A percentile compares a stretch with the other conserved stretches of the same genome.
These are phyloP conservation scores for Komagataella pastoris DNA, from an alignment of 805 yeast genomes.

Conservation along the genomic window DNA sequence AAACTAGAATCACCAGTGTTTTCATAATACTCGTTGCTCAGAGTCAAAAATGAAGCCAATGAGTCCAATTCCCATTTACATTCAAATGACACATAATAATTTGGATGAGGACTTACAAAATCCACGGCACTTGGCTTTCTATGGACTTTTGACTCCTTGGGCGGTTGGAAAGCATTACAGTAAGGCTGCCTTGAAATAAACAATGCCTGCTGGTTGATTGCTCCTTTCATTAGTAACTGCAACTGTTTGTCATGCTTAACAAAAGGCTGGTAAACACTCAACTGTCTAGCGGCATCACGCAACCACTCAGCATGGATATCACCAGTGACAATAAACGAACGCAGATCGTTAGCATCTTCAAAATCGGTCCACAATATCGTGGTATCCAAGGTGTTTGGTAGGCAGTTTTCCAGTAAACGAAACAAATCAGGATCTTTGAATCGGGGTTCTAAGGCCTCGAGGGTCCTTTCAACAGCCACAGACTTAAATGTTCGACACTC, in stretches of 20 bases:
- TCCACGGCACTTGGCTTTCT: constrained; percentile 45
- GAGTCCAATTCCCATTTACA: constrained; percentile 87
- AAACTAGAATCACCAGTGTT: constrained; percentile 38
- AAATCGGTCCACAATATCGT: constrained; percentile 61
- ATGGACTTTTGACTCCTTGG: constrained; percentile 34
- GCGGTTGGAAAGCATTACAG: constrained; percentile 91
- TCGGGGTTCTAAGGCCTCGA: constrained; percentile 34
- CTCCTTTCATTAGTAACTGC: constrained; percentile 50
- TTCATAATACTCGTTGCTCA: constrained; percentile 57
- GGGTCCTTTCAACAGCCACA: constrained; percentile 43
- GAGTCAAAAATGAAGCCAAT: constrained; percentile 65
- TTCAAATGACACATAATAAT: constrained; percentile 66
- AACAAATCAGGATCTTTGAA: constrained; percentile 55
- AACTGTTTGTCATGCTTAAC: constrained; percentile 36
- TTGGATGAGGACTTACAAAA: constrained; percentile 53
- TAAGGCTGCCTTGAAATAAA: constrained; percentile 56
- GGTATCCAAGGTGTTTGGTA: constrained; percentile 84
- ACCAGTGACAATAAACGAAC: constrained; percentile 78
- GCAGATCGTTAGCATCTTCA: constrained; percentile 20
- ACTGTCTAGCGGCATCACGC: constrained; percentile 75
- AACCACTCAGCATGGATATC: constrained; percentile 93
- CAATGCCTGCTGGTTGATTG: constrained; percentile 66
- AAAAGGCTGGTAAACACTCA: constrained; percentile 61
- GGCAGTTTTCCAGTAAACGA: constrained; percentile 63
- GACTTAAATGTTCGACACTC: constrained; percentile 67